These are phyloP conservation scores for Ceratocystis papillata DNA, from an alignment of 2,329 filamentous ascomycete genomes.

Conservation along the genomic window DNA sequence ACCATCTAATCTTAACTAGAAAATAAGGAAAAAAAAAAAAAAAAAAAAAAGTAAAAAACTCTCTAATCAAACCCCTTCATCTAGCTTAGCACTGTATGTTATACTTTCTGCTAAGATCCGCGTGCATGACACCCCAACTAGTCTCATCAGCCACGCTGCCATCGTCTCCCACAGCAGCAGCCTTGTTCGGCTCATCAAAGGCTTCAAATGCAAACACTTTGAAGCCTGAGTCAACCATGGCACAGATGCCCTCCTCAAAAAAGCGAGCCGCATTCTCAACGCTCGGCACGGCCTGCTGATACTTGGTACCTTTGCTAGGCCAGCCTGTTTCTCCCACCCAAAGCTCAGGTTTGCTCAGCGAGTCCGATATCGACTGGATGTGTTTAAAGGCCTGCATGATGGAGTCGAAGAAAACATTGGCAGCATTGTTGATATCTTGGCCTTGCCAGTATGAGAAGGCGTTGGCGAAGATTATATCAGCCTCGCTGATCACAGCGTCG, in stretches of 20 bases:
- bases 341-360: conserved; percentile 44
- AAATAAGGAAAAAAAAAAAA: neutral
- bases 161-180: conserved; percentile 50
- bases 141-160: conserved; percentile 52
- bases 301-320: conserved; percentile 54
- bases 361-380: conserved; percentile 47
- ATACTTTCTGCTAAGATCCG: conserved; percentile 48
- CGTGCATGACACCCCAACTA: conserved; percentile 58
- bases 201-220: conserved; percentile 66
- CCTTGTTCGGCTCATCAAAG: conserved; percentile 64
- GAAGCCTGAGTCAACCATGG: conserved; percentile 52
- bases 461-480: conserved; percentile 54
- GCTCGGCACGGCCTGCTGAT: conserved; percentile 49
- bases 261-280: conserved; percentile 48
- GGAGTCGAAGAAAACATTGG: conserved; percentile 55
- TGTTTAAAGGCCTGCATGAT: conserved; percentile 52
- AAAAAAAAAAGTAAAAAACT: too few species aligned
- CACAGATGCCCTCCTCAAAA: conserved; percentile 53
- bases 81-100: conserved; percentile 28
- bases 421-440: conserved; percentile 43
- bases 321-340: conserved; percentile 60
- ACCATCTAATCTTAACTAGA: neutral
- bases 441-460: conserved; percentile 67
- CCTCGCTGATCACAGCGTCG: conserved; percentile 49
- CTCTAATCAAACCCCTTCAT: neutral